phyloP scores from a whole-genome alignment of 176 grass and related monocot genomes.

The Eleusine coracana region DNA sequence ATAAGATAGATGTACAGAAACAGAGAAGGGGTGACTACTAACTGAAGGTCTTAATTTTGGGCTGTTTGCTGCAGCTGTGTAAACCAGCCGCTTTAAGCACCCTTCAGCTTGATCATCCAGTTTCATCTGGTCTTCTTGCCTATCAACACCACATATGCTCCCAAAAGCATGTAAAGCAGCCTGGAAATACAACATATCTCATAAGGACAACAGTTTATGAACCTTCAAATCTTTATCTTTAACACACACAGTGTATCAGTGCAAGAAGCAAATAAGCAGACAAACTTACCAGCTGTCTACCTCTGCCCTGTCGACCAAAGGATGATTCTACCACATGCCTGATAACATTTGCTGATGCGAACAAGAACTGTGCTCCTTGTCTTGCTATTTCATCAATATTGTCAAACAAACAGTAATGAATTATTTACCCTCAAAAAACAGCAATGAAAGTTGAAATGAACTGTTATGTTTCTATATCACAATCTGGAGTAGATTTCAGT shows the following conservation, averaged over 20 bases:
- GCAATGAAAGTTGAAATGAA: neutral
- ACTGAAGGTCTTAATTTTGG: slow-evolving; percentile 81
- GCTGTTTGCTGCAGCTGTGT: slow-evolving; percentile 68
- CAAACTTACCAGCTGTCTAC: slow-evolving; percentile 78
- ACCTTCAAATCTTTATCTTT: neutral
- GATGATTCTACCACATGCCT: slow-evolving; percentile 66
- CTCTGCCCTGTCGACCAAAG: slow-evolving; percentile 70
- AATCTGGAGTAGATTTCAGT: neutral
- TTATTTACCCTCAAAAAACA: neutral
- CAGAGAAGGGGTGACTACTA: slow-evolving; percentile 41
- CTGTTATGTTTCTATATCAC: neutral
- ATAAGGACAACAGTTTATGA: slow-evolving; percentile 8
- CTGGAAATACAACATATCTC: slow-evolving; percentile 42
- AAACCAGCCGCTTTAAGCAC: slow-evolving; percentile 62
- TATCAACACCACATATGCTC: slow-evolving; percentile 82
- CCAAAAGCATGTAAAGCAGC: slow-evolving; percentile 89
- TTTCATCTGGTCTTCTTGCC: slow-evolving; percentile 59
- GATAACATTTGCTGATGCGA: slow-evolving; percentile 50
- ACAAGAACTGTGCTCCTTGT: slow-evolving; percentile 69
- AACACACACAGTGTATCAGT: neutral
- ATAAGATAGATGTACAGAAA: slow-evolving; percentile 25
- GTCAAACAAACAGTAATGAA: slow-evolving; percentile 25
- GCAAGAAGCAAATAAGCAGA: slow-evolving; percentile 18
- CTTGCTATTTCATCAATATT: slow-evolving; percentile 53
- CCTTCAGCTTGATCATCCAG: slow-evolving; percentile 67